Conservation (phyloP, 805 yeast species). For the Candida peoriensis region DNA sequence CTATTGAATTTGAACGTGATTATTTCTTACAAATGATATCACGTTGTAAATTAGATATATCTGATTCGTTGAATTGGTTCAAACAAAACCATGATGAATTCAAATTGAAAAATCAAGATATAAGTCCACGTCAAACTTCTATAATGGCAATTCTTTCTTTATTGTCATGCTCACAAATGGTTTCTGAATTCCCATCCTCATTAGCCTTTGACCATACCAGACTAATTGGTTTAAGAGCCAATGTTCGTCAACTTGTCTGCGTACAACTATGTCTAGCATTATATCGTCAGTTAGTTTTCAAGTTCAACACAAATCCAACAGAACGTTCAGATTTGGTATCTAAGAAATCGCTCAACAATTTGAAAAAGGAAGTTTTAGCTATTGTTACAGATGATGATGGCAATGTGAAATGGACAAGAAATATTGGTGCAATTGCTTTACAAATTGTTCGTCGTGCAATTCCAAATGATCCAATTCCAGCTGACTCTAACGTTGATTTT, state of each 20-base stretch:
- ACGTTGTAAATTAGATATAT: constrained; percentile 22
- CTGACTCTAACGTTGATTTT: constrained; percentile 37
- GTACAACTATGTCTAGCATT: constrained; percentile 67
- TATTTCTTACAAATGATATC: constrained; percentile 71
- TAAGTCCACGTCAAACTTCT: constrained; percentile 34
- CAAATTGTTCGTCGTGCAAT: constrained; percentile 47
- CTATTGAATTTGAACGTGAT: constrained; percentile 84
- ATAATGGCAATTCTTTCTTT: constrained; percentile 55
- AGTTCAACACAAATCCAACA: constrained; percentile 14
- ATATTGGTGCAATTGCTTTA: constrained; percentile 64
- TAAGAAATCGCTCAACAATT: constrained; percentile 35
- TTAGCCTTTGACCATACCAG: constrained; percentile 82
- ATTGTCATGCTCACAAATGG: constrained; percentile 75
- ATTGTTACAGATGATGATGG: constrained; percentile 84
- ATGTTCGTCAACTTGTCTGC: constrained; percentile 80
- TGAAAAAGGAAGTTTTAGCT: constrained; percentile 70
- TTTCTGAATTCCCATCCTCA: constrained; percentile 76
- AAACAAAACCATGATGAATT: constrained; percentile 11
- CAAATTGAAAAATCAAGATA: constrained; percentile 12
- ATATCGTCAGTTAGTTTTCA: constrained; percentile 60
- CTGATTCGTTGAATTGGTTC: constrained; percentile 25
- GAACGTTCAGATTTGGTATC: constrained; percentile 25
- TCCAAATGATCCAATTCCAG: constrained; percentile 25
- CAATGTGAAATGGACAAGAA: constrained; percentile 85
- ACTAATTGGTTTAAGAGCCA: constrained; percentile 72